Percentiles rank a stretch among this genome's conserved stretches.
These are phyloP conservation scores for Centrapalus pauciflorus DNA, from an alignment of 129 eudicot species.

Conservation along the genomic window DNA sequence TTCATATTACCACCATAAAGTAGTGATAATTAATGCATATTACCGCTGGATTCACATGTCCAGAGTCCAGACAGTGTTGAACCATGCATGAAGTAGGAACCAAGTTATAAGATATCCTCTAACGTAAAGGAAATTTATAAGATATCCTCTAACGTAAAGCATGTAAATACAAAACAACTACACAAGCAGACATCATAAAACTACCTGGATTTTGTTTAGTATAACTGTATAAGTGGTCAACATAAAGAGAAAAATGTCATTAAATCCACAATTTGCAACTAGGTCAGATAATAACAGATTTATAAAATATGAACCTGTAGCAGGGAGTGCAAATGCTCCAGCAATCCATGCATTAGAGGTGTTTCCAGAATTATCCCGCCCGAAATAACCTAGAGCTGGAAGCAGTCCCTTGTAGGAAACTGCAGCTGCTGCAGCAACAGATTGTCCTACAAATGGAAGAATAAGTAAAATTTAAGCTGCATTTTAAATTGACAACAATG, in stretches of 20 bases:
- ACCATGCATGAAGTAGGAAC: neutral
- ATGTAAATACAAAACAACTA: too few species aligned
- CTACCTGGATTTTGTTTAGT: too few species aligned
- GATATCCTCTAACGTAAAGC: too few species aligned
- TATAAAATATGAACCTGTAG: constrained; percentile 55
- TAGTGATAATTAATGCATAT: neutral
- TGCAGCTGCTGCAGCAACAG: constrained; percentile 59
- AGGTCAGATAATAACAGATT: neutral
- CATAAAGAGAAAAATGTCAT: neutral
- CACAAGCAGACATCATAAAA: too few species aligned
- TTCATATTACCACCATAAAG: neutral
- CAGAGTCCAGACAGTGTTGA: neutral
- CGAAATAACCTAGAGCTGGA: constrained; percentile 61
- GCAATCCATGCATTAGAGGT: constrained; percentile 65
- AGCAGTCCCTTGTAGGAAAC: constrained; percentile 57
- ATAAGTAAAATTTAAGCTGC: neutral
- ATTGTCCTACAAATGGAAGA: constrained; percentile 45
- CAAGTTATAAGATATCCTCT: neutral
- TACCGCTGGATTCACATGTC: neutral
- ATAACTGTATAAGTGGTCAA: too few species aligned
- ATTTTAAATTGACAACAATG: neutral
- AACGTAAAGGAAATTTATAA: too few species aligned
- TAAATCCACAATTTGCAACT: neutral
- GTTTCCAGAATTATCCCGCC: constrained; percentile 52
- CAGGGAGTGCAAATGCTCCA: constrained; percentile 81